Base-by-base conservation (phyloP, 2,329 filamentous ascomycete species). In the Corniculantispora saksenae region DNA sequence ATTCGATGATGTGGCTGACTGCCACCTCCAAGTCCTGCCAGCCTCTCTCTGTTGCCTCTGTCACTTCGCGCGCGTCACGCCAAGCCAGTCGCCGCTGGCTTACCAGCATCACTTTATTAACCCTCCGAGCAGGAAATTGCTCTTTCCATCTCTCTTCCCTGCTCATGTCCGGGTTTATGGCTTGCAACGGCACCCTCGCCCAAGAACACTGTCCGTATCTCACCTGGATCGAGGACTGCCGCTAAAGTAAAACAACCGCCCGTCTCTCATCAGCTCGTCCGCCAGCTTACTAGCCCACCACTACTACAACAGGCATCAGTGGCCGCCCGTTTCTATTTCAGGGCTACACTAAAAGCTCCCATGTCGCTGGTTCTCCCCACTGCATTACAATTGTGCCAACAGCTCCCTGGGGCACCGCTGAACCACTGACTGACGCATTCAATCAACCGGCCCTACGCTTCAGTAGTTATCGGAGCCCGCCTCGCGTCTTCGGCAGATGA, bases 401-500 rank as follows among this genome's bases (percentile, higher is more conserved):
- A 38, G 35, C 35, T 38, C 35, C 35, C 7, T 38, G 35, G 8
- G 13, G 13, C 35, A 13, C 8, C 35, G 35, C 35, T 8, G n/a
- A n/a, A 32, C 32, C 32, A 32, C 32, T 43, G 38, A 4, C 17
- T 19, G 12, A 19, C 17, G 12, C 38, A 43, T 19, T 43, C 12
- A 43, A 43, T 43, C 38, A 19, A 6, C 32, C 32, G 32, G 40
- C 15, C 35, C 35, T 3, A 23, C 3, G 23, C 35, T 35, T 40
- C 21, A 10, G 19, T 35, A 23, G 35, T 19, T 32, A 32, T 35
- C 23, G 59, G 59, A 53, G 38, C n/a, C n/a, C 21, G 17, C 6
- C 21, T n/a, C 29, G 15, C 23, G 27, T 32, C 21, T 43, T 61
- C 48, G 35, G 35, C 59, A 61, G 48, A 61, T 61, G 48, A 35